A percentile compares a stretch with the other conserved stretches of the same genome.
Evolutionary conservation across 169 alveolate genomes (phyloP).

Genomic region (Cryptosporidium parvum): DNA sequence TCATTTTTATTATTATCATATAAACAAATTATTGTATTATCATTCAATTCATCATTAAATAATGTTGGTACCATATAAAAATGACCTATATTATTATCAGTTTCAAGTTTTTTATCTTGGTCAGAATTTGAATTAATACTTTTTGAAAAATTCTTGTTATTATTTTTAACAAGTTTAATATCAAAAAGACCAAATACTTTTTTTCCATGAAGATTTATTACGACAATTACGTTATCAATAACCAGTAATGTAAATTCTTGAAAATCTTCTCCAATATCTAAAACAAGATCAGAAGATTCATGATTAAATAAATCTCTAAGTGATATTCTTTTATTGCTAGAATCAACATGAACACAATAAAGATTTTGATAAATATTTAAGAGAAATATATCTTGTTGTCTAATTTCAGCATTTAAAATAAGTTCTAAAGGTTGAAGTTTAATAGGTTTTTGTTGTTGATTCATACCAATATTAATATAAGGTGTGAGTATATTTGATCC

Average conservation of each 20-base stretch:
- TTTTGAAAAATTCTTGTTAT: neutral
- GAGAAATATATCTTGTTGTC: slow-evolving; percentile 15
- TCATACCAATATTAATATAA: slow-evolving; percentile 13
- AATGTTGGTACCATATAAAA: slow-evolving; percentile 59
- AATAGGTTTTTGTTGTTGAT: slow-evolving; percentile 5
- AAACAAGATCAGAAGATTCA: slow-evolving; percentile 33
- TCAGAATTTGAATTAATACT: neutral
- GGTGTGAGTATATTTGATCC: slow-evolving; percentile 26
- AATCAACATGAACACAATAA: slow-evolving; percentile 56
- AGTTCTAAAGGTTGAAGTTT: slow-evolving; percentile 29
- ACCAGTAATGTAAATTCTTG: slow-evolving; percentile 24
- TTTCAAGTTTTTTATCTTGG: neutral
- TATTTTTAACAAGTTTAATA: slow-evolving; percentile 7
- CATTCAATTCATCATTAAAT: slow-evolving; percentile 28
- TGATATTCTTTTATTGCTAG: slow-evolving; percentile 13
- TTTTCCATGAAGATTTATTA: slow-evolving; percentile 34
- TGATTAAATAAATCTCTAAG: slow-evolving; percentile 35
- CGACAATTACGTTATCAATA: slow-evolving; percentile 18
- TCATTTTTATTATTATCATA: neutral
- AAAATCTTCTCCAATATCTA: slow-evolving; percentile 36
- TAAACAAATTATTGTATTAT: slow-evolving; percentile 35
- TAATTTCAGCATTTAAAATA: neutral
- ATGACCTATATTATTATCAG: neutral
- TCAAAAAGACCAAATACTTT: slow-evolving; percentile 32
- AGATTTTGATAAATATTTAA: slow-evolving; percentile 19